Evolutionary conservation across 345 rosid species (phyloP), one percentile per base, ranked within the genome.

Genomic region (Hibiscus syriacus): DNA sequence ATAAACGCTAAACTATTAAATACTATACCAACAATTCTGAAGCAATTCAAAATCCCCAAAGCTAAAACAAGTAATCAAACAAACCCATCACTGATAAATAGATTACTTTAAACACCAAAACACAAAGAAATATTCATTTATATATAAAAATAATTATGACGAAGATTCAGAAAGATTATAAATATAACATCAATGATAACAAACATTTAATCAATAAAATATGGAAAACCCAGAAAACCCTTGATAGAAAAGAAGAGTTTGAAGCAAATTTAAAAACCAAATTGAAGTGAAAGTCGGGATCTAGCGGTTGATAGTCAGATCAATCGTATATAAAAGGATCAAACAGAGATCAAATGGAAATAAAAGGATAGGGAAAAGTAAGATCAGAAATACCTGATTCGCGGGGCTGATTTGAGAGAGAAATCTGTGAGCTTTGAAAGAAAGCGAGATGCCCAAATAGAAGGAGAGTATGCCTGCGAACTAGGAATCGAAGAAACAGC

Each of bases 291-390:
- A 46, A 57, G 46, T 7, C 48, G 36, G 13, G 32, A 58, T 59
- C 66, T 19, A 30, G 45, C 14, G 32, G 59, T 17, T 67, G 34
- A 67, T 67, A 20, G 10, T 16, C 72, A 69, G 72, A 69, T 69
- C 72, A 58, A 58, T 58, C 48, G 41, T 46, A 58, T 13, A 46
- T 22, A 36, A 6, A 26, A 19, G 3, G 56, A 45, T 29, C 13
- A 30, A 3, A 57, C 45, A 9, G 7, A 54, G 55, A 69, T 27
- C 27, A 46, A 30, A 23, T 11, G 46, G 26, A 25, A 20, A 3
- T 13, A 6, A 13, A 29, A 58, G 0, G 10, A 6, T 13, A 2
- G 32, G 39, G 16, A n/a, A 46, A 69, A 54, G 11, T 12, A 61
- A 27, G 46, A 45, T 46, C 66, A 46, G 27, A 69, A 7, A 17